These are phyloP conservation scores for Ophiosphaerella korrae DNA, from an alignment of 2,329 filamentous ascomycete species.

Conservation along the genomic window DNA sequence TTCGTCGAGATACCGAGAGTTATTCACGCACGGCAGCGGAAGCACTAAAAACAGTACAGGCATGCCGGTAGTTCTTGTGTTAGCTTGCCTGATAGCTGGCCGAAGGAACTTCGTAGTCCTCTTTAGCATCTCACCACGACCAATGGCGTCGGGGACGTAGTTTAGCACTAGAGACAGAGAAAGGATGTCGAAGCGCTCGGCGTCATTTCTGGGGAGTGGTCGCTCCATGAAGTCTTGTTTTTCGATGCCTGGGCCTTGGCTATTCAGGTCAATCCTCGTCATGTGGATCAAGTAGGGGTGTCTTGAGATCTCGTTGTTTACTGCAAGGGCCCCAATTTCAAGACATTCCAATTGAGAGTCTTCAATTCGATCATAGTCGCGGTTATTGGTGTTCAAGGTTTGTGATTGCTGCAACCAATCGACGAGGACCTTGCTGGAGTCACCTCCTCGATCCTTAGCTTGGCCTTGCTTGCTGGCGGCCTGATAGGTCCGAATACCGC, in stretches of 20 bases:
- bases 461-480: constrained; percentile 67
- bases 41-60: constrained; percentile 87
- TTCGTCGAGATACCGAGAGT: constrained; percentile 88
- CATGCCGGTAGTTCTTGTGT: constrained; percentile 18
- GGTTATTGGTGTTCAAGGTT: constrained; percentile 21
- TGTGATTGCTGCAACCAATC: constrained; percentile 58
- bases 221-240: constrained; percentile 95
- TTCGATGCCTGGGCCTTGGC: constrained; percentile 77
- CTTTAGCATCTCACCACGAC: constrained; percentile 81
- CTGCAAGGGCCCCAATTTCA: constrained; percentile 87
- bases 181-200: constrained; percentile 82
- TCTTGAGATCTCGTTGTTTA: constrained; percentile 80
- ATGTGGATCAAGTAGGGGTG: constrained; percentile 70
- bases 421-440: constrained; percentile 64
- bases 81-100: constrained; percentile 7
- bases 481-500: constrained; percentile 66
- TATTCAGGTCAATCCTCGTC: constrained; percentile 86
- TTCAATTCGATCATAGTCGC: constrained; percentile 5
- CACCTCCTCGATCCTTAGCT: constrained; percentile 64
- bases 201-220: constrained; percentile 67
- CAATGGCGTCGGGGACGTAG: constrained; percentile 79
- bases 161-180: constrained; percentile 93
- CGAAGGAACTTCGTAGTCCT: constrained; percentile 42
- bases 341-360: constrained; percentile 65
- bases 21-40: constrained; percentile 83